Evolutionary conservation across 2,329 filamentous ascomycete species (phyloP).

Genomic region (Penicillium paneum): DNA sequence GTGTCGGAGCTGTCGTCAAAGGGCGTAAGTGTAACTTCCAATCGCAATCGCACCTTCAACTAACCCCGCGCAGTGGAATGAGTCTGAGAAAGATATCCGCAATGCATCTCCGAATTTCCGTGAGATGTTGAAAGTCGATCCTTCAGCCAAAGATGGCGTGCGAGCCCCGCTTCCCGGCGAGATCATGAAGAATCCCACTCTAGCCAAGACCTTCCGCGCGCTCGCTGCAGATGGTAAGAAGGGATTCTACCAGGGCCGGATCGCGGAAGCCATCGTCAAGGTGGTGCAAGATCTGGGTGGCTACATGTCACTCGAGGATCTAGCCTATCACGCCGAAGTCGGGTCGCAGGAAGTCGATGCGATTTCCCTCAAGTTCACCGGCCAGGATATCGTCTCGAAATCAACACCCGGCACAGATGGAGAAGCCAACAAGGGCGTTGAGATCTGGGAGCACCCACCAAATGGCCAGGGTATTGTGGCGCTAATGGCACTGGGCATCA

Average conservation of each 20-base stretch:
- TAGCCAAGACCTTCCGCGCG: conserved; percentile 76
- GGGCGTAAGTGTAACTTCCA: conserved; percentile 54
- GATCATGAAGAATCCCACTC: conserved; percentile 78
- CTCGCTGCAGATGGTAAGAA: conserved; percentile 78
- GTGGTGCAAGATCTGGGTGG: conserved; percentile 75
- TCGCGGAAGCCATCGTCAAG: conserved; percentile 77
- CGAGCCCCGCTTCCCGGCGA: conserved; percentile 77
- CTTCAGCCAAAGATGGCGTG: conserved; percentile 63
- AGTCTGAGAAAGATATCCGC: conserved; percentile 61
- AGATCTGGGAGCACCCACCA: conserved; percentile 94
- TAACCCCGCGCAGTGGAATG: conserved; percentile 61
- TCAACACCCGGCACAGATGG: conserved; percentile 24
- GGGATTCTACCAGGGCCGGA: conserved; percentile 83
- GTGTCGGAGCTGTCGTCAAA: conserved; percentile 74
- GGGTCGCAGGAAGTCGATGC: conserved; percentile 79
- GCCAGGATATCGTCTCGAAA: conserved; percentile 50
- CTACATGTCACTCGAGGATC: conserved; percentile 72
- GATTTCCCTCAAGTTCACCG: conserved; percentile 73
- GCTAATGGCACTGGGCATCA: conserved; percentile 86
- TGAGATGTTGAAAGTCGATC: conserved; percentile 82
- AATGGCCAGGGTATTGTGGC: conserved; percentile 96
- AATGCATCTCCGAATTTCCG: conserved; percentile 77
- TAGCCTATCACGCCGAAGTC: conserved; percentile 68
- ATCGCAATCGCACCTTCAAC: background rate
- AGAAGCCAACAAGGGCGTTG: conserved; percentile 52